Conservation (phyloP, 768 basidiomycete species). For the Pleurotus salmoneostramineus region DNA sequence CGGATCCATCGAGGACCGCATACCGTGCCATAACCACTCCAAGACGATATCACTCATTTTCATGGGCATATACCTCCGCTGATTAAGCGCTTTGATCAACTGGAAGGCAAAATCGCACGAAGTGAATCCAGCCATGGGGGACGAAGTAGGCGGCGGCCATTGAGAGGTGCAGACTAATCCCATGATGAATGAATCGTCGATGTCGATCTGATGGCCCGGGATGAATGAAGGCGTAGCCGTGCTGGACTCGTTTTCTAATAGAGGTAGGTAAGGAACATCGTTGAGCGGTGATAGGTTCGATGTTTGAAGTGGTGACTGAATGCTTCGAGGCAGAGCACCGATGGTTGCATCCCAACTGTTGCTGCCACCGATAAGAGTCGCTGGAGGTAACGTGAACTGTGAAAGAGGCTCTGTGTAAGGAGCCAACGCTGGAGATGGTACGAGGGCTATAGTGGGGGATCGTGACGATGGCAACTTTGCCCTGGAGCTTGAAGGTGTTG, state of each 20-base stretch:
- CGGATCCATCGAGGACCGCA: not conserved
- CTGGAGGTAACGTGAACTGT: not conserved
- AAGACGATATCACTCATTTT: not conserved
- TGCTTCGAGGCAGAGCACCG: not conserved
- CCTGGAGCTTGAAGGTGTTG: not conserved
- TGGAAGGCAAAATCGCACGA: constrained; percentile 2
- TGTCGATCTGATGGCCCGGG: not conserved
- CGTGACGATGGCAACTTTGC: not conserved
- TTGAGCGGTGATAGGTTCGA: not conserved
- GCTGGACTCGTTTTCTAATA: not conserved
- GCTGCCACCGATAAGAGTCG: not conserved
- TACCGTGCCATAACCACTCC: not conserved
- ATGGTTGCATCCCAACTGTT: not conserved
- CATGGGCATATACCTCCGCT: constrained; percentile 4
- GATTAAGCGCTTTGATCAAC: not conserved
- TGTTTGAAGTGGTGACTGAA: not conserved
- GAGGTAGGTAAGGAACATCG: not conserved
- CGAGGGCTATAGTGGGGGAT: not conserved
- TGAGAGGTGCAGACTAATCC: not conserved
- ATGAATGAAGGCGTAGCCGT: not conserved
- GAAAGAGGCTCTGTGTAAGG: not conserved
- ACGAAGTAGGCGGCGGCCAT: not conserved
- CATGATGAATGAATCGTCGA: not conserved
- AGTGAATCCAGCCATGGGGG: not conserved
- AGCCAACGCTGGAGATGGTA: not conserved